Base-by-base conservation (phyloP, 2,329 filamentous ascomycete genomes). In the Aspergillus oerlinghausenensis region DNA sequence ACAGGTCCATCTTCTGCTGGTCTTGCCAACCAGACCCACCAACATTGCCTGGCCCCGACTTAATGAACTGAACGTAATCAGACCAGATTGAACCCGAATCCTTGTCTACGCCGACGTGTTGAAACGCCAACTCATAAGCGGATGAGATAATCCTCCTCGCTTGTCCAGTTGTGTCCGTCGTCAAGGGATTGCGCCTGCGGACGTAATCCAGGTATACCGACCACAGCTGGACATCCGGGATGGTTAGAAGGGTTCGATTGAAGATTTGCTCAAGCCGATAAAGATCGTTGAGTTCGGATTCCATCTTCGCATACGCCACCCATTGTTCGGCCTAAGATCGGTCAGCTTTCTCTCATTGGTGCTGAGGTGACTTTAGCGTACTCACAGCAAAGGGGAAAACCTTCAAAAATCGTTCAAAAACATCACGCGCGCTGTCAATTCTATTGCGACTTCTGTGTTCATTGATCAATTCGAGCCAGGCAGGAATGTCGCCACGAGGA, bases 191-290 rank as follows among this genome's bases (percentile, higher is more conserved):
- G 62, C 90, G 85, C 50, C 94, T 88, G 53, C 94, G 90, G 60
- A 97, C 90, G 72, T 97, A 97, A 74, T 97, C 92, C 60, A 99
- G 85, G 72, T 99, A 99, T 32, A 92, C 84, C 6, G 89, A 91
- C 91, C 92, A 99, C 21, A 99, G 83, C 60, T 89, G 84, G 42
- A 97, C 88, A 70, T 93, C 90, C 10, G 90, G 88, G 21, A 94
- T 87, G 8, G 84, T 84, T 64, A 91, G 82, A 42, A 99, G 83
- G 32, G 89, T 92, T 64, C 86, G 84, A 61, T 85, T 86, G 72
- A 99, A 96, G 23, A 99, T 87, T 52, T 86, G 82, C 73, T 97
- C 93, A 17, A 95, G 87, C 49, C 85, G 85, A 56, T 82, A 81
- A 58, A 94, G 88, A 62, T 96, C 90, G 66, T 96, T 91, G 56